These are phyloP conservation scores for Phaeosphaeriaceae sp. DNA, from an alignment of 2,329 filamentous ascomycete species.

Conservation along the genomic window DNA sequence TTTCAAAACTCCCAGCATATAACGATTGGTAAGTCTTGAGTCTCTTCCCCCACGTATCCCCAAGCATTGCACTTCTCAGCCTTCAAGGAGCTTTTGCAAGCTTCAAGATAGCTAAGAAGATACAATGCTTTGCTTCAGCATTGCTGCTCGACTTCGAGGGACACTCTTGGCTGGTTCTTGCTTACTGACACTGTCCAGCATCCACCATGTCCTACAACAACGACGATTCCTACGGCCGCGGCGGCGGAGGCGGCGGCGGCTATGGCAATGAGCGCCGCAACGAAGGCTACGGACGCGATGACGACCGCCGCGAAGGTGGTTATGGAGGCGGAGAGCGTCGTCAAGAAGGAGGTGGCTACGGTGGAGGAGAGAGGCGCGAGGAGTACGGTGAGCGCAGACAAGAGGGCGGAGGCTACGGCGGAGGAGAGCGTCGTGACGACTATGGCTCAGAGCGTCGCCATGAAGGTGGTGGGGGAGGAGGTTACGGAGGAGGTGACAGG, in stretches of 20 bases:
- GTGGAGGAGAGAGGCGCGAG: constrained; percentile 15
- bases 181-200: neutral
- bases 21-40: too few species aligned
- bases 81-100: too few species aligned
- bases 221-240: constrained; percentile 25
- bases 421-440: constrained; percentile 4
- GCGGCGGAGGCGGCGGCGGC: constrained; percentile 20
- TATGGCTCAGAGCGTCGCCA: constrained; percentile 9
- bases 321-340: constrained; percentile 21
- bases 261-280: constrained; percentile 26
- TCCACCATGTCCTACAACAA: constrained; percentile 35
- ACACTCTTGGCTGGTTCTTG: too few species aligned
- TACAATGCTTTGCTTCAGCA: too few species aligned
- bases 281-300: constrained; percentile 16
- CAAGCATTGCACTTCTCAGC: too few species aligned
- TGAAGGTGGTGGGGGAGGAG: constrained; percentile 11
- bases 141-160: too few species aligned
- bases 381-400: constrained; percentile 14
- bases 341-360: constrained; percentile 13
- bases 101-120: too few species aligned
- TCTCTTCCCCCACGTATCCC: too few species aligned
- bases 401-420: constrained; percentile 8
- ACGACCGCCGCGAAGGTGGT: constrained; percentile 13
- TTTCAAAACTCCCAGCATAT: neutral
- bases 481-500: neutral